Base-by-base conservation (phyloP, 2,329 filamentous ascomycete species). In the Pochonia chlamydosporia region DNA sequence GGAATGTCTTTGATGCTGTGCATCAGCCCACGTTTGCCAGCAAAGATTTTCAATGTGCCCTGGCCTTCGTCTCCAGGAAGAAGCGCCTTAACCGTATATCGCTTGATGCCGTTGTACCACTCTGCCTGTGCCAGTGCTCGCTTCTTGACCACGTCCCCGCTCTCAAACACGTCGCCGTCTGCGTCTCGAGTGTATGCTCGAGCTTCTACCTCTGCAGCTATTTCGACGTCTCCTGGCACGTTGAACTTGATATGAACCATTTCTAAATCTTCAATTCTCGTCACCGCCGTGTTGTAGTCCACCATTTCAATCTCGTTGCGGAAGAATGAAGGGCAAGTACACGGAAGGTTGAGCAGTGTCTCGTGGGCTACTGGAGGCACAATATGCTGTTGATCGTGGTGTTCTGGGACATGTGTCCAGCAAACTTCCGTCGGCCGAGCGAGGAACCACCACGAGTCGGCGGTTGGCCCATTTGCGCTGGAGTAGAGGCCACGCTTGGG, bases 1-100 rank as follows among this genome's bases (percentile, higher is more conserved):
- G 93, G 91, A 47, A 96, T 96, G 63, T 96, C 89, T 65, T 93
- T 93, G 72, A 93, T 92, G 53, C 88, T 95, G 69, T 97, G 93
- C 91, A 97, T 97, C 46, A 99, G 75, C 1, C 95, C 95, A 52
- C 91, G 83, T 65, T 91, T 93, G 50, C 95, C 93, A 11, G 91
- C 92, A 65, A 96, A 99, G 30, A 99, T 74, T 65, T 95, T 96
- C 49, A 99, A 72, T 11, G 86, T 80, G 36, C 89, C 93, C 36
- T 88, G 85, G 11, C 91, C 91, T 67, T 96, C 92, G 56, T 97
- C 92, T 23, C 89, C 87, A 1, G 95, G 92, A 1, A 99, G 73
- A 14, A 97, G 71, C 1, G 89, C 93, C 67, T 99, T 99, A 60
- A 99, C 76, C 0, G 90, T 95, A 64, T 95, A 96, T 25, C 89